A percentile compares a stretch with the other conserved stretches of the same genome.
Evolutionary conservation across 345 rosid species (phyloP).

Genomic region (Citrus australasica): DNA sequence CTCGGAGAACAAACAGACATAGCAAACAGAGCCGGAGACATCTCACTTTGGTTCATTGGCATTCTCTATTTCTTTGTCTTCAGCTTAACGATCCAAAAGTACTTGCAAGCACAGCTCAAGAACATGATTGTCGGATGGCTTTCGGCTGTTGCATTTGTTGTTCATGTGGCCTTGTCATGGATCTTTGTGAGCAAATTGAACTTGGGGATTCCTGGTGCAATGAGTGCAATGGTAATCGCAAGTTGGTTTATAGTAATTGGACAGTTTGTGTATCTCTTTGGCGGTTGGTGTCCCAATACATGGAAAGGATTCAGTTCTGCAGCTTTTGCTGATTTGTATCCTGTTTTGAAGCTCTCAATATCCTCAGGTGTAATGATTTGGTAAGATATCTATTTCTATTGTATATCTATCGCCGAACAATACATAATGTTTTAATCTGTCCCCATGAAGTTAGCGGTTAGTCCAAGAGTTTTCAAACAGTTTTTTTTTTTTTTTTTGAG

Average conservation of each 20-base stretch:
- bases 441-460: no score
- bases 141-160: slow-evolving; percentile 11
- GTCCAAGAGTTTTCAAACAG: no score
- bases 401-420: not conserved
- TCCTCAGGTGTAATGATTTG: slow-evolving; percentile 65
- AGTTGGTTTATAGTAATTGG: slow-evolving; percentile 22
- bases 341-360: slow-evolving; percentile 55
- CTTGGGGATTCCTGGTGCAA: slow-evolving; percentile 33
- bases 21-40: not conserved
- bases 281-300: slow-evolving; percentile 67
- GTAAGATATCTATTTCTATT: slow-evolving; percentile 17
- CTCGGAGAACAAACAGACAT: slow-evolving; percentile 2
- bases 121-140: slow-evolving; percentile 31
- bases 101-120: slow-evolving; percentile 37
- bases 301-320: slow-evolving; percentile 62
- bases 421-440: no score
- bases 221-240: slow-evolving; percentile 27
- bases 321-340: slow-evolving; percentile 44
- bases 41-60: slow-evolving; percentile 7
- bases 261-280: slow-evolving; percentile 35
- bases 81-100: slow-evolving; percentile 25
- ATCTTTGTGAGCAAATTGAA: slow-evolving; percentile 21
- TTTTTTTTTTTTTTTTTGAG: no score
- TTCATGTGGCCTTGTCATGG: slow-evolving; percentile 38
- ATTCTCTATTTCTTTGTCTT: slow-evolving; percentile 4